Base-by-base conservation (phyloP, 1,284 basidiomycete genomes). In the Cryptococcus sp. region DNA sequence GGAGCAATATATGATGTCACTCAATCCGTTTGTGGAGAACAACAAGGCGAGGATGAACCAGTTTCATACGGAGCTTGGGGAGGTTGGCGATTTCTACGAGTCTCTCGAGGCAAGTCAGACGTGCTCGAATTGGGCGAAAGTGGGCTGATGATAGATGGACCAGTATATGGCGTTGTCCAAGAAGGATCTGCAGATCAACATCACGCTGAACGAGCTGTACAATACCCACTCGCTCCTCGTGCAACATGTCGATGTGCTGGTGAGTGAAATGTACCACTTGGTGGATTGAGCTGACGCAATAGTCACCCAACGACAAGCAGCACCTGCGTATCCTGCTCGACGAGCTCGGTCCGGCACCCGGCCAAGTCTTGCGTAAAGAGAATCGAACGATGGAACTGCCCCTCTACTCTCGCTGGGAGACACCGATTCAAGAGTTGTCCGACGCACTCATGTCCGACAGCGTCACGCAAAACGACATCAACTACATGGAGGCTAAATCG, bases 111-210 rank as follows among this genome's bases (percentile, higher is more conserved):
- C 90, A 62, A 47, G 77, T 70, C 14, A 31, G 7, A 31, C 7
- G 14, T 31, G 28, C 14, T 31, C 28, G 28, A 31, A 14, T 31
- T 21, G 12, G 25, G 18, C 32, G 33, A 38, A 46, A 33, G n/a
- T n/a, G n/a, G n/a, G n/a, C n/a, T n/a, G 43, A 24, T 14, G 21
- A 6, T 57, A 94, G 88, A 92, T 97, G 84, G 94, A 98, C 74
- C 95, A 98, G 78, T 99, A 99, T 74, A 97, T 99, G 92, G 94
- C 95, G 12, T 77, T 99, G 51, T 97, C 93, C 51, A 98, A 98
- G 80, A 97, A 97, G 75, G 94, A 98, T 69, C 78, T 97, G 54
- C 84, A 87, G 77, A 97, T 99, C 74, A 87, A 90, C 72, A 98
- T 99, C 69, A 97, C 95, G n/a, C 77, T 98, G 71, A 99, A 98